Base-by-base conservation (phyloP, 1,139 yeast genomes). In the Geotrichum bryndzae region DNA sequence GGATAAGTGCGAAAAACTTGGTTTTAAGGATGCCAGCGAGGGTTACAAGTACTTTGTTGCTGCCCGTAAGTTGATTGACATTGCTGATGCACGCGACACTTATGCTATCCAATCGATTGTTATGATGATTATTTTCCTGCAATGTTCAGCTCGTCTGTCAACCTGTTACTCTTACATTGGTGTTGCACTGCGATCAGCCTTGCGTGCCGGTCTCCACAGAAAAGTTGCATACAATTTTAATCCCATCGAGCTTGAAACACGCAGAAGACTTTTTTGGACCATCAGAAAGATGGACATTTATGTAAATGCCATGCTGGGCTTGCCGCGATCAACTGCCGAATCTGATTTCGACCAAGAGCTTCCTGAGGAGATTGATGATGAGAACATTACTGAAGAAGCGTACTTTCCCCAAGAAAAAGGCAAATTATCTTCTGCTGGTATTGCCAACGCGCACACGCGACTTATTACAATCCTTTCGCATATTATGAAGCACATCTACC, bases 151-250 rank as follows among this genome's bases (percentile, higher is more conserved):
- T 0, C 80, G 96, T 65, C 78, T 92, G 63, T 87, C 96, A 0
- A 90, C 96, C 0, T 91, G 97, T 74, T 91, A 91, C 73, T 86
- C 96, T 0, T 91, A 90, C 73, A 88, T 90, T 67, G 97, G 97
- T n/a, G 87, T 90, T 59, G 97, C 96, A 0, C 77, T 91, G 68
- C 79, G 97, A 71, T 87, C 94, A 58, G 96, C 96, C 0, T 76
- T 91, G 59, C 82, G 95, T 66, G 95, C 90, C 70, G 98, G 98
- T 0, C 78, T 90, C 46, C 98, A 91, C 73, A 79, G 97, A 66
- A 86, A 87, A 68, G 79, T 88, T 57, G 80, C 84, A 38, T 83
- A 81, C 69, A 80, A 84, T 51, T 84, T 88, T 68, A 87, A 88
- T 68, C 96, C 96, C 0, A 86, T 90, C 54, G 97, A 90, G 72